phyloP scores from a whole-genome alignment of 2,329 filamentous ascomycete species.

The Phaeoacremonium minimum region DNA sequence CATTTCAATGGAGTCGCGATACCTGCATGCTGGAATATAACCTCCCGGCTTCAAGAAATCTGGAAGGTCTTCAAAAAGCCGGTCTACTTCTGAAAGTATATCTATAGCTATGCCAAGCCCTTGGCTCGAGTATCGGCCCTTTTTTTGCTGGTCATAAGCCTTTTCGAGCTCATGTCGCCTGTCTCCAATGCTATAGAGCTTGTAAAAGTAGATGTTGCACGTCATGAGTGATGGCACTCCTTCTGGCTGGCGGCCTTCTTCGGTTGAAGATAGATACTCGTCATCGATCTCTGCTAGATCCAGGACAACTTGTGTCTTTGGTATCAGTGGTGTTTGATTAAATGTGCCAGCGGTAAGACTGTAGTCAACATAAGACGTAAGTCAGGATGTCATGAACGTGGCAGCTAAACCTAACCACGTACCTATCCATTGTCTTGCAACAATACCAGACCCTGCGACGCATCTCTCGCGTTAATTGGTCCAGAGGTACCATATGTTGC shows the following conservation, averaged over 20 bases:
- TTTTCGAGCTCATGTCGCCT: conserved; percentile 3
- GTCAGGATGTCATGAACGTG: background rate
- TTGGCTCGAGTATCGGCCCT: conserved; percentile 2
- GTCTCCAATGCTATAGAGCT: conserved; percentile 12
- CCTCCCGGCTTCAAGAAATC: background rate
- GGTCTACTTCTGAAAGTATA: background rate
- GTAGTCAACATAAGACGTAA: background rate
- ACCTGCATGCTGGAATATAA: background rate
- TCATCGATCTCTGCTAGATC: conserved; percentile 21
- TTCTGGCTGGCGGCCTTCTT: conserved; percentile 16
- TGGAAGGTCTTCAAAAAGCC: background rate
- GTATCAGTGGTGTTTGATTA: conserved; percentile 17
- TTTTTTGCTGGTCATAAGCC: conserved; percentile 3
- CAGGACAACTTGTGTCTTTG: conserved; percentile 8
- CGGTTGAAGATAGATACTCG: conserved; percentile 15
- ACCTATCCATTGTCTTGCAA: conserved; percentile 22
- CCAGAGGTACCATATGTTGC: background rate
- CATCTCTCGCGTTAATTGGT: conserved; percentile 21
- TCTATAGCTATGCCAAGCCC: background rate
- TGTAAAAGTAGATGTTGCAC: conserved; percentile 12
- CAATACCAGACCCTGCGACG: conserved; percentile 21
- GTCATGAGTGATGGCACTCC: conserved; percentile 15
- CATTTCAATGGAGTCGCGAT: background rate
- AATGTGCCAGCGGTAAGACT: conserved; percentile 21
- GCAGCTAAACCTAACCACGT: conserved; percentile 1